A percentile compares a stretch with the other conserved stretches of the same genome.
Evolutionary conservation across 495 filamentous ascomycete genomes (phyloP).

Genomic region (Clavariopsis aquatica): DNA sequence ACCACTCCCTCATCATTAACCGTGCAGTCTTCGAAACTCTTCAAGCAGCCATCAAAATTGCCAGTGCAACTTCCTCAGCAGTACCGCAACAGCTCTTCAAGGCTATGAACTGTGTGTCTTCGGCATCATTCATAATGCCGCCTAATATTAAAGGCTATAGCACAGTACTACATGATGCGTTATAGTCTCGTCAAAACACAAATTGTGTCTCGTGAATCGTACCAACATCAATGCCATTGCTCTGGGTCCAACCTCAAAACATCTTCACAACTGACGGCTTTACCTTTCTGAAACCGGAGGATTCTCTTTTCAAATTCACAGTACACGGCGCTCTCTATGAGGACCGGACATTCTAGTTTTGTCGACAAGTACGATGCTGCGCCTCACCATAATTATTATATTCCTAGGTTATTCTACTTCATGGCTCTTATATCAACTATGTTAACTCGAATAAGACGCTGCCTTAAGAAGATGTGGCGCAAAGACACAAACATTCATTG

Average conservation of each 20-base stretch:
- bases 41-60: too few species aligned
- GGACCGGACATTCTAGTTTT: not conserved
- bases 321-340: not conserved
- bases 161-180: not conserved
- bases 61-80: not conserved
- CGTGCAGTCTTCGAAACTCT: too few species aligned
- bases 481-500: too few species aligned
- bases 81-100: not conserved
- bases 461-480: not conserved
- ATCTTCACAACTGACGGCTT: not conserved
- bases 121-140: not conserved
- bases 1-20: too few species aligned
- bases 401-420: not conserved
- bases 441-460: too few species aligned
- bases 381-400: not conserved
- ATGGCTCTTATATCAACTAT: not conserved
- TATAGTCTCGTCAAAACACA: not conserved
- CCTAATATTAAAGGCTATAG: not conserved
- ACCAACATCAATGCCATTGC: not conserved
- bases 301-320: not conserved
- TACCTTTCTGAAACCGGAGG: not conserved
- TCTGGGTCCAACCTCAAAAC: not conserved
- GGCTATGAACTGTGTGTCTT: not conserved
- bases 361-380: not conserved
- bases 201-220: not conserved